Percentiles rank a stretch among this genome's conserved stretches.
phyloP scores from a whole-genome alignment of 768 basidiomycete species.

The Multifurca ochricompacta region DNA sequence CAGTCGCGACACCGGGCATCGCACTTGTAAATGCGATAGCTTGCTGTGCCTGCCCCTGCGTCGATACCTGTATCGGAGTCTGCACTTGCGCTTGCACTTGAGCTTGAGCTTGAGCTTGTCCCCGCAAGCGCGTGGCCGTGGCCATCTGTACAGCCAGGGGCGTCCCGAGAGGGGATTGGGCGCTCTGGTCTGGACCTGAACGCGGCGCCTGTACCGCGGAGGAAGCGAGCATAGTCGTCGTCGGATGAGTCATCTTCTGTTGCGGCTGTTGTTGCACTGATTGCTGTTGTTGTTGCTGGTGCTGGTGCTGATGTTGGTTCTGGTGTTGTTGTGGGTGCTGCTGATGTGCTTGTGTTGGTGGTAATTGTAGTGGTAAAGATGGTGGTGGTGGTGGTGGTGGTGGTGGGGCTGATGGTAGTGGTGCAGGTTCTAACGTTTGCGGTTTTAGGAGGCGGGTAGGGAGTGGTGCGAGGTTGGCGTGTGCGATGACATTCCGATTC shows the following conservation, averaged over 20 bases:
- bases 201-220: background rate
- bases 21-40: background rate
- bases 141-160: background rate
- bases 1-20: no score
- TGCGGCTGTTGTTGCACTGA: background rate
- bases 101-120: background rate
- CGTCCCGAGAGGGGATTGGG: background rate
- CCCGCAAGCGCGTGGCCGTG: background rate
- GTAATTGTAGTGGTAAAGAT: background rate
- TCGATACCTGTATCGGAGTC: background rate
- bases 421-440: background rate
- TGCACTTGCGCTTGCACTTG: background rate
- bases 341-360: background rate
- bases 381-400: background rate
- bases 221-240: background rate
- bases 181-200: background rate
- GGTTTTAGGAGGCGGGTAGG: background rate
- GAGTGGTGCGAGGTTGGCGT: slow-evolving; percentile 6
- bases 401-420: background rate
- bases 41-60: background rate
- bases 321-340: background rate
- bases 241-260: slow-evolving; percentile 4
- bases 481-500: background rate
- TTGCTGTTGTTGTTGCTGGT: background rate
- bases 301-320: background rate